These are phyloP conservation scores for Pleurotus ostreatus DNA, from an alignment of 768 basidiomycete species.

Conservation along the genomic window DNA sequence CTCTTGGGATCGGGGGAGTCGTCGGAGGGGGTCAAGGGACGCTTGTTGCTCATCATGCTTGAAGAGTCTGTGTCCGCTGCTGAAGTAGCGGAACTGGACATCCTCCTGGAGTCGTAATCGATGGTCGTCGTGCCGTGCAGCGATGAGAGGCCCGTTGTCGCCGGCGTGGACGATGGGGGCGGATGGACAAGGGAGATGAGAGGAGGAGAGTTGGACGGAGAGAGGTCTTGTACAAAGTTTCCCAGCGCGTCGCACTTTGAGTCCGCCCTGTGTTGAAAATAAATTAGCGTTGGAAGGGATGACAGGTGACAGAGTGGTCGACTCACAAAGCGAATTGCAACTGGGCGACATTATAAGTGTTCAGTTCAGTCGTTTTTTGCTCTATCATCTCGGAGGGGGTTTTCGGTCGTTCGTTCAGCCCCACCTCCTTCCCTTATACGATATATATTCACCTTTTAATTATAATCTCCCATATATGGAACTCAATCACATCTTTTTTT, in stretches of 20 bases:
- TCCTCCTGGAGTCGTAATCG: slow-evolving; percentile 63
- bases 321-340: slow-evolving; percentile 60
- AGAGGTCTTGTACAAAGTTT: slow-evolving; percentile 34
- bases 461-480: slow-evolving; percentile 4
- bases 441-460: slow-evolving; percentile 1
- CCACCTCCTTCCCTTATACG: no score
- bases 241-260: slow-evolving; percentile 26
- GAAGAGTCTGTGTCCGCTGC: slow-evolving; percentile 60
- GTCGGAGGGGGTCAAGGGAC: slow-evolving; percentile 48
- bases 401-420: not conserved
- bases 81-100: slow-evolving; percentile 75
- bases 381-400: slow-evolving; percentile 47
- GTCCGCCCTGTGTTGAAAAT: slow-evolving; percentile 26
- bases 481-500: not conserved
- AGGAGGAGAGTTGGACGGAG: slow-evolving; percentile 41
- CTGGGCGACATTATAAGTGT: slow-evolving; percentile 60
- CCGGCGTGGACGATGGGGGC: no score
- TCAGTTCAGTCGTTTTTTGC: slow-evolving; percentile 46
- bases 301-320: slow-evolving; percentile 22
- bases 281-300: slow-evolving; percentile 17
- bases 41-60: slow-evolving; percentile 58
- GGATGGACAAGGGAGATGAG: slow-evolving; percentile 31
- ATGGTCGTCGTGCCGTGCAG: slow-evolving; percentile 26
- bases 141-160: slow-evolving; percentile 11
- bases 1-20: slow-evolving; percentile 55